Evolutionary conservation across 352 stramenopile species (phyloP).

Genomic region (Phytopythium aichiense): DNA sequence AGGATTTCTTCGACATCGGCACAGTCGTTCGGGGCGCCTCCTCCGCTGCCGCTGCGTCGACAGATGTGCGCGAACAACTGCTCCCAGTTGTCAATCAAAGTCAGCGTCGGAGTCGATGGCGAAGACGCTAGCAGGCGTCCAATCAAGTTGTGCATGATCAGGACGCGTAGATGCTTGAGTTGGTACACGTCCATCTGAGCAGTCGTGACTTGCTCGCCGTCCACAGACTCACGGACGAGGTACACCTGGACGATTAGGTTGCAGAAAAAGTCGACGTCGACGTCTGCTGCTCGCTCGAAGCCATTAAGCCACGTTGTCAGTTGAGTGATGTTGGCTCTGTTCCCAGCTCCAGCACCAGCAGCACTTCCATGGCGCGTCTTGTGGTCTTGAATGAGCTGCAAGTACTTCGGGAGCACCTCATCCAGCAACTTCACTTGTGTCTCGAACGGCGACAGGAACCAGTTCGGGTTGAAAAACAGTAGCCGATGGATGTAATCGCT

Average conservation of each 20-base stretch:
- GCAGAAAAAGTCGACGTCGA: constrained; percentile 78
- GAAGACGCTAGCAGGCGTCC: constrained; percentile 54
- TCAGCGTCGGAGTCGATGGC: constrained; percentile 8
- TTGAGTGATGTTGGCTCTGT: not conserved
- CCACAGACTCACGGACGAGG: constrained; percentile 16
- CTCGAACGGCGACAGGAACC: constrained; percentile 74
- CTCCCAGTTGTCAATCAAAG: constrained; percentile 44
- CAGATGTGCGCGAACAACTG: constrained; percentile 71
- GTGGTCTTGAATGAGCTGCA: constrained; percentile 45
- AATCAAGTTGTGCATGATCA: constrained; percentile 72
- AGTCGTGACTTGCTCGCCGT: constrained; percentile 19
- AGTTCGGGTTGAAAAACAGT: constrained; percentile 77
- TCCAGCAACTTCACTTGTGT: constrained; percentile 67
- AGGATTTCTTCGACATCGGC: constrained; percentile 62
- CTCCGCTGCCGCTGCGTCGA: constrained; percentile 27
- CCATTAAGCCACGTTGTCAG: not conserved
- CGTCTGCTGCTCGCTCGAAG: constrained; percentile 12
- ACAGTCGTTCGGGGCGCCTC: constrained; percentile 14
- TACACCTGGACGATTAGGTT: constrained; percentile 74
- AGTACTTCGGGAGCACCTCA: constrained; percentile 55
- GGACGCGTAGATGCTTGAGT: constrained; percentile 31
- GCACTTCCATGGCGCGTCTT: not conserved
- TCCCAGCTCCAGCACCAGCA: not conserved
- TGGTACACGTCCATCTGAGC: constrained; percentile 33
- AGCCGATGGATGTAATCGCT: constrained; percentile 54